These are phyloP conservation scores for Aspergillus sp. DNA, from an alignment of 2,329 filamentous ascomycete genomes.

Conservation along the genomic window DNA sequence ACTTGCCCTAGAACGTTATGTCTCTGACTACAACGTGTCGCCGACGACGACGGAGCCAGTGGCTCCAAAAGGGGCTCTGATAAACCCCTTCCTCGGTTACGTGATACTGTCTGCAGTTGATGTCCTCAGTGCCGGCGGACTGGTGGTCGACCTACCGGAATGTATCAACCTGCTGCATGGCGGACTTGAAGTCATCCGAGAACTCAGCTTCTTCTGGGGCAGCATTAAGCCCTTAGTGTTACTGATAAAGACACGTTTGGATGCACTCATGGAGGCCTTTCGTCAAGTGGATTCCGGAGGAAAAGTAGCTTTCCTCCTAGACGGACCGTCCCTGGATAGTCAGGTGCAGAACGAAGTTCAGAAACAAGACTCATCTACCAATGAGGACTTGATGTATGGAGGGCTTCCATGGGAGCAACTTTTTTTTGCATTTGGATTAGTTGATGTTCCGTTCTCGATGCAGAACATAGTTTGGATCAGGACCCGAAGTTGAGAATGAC, in stretches of 20 bases:
- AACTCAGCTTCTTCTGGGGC: conserved; percentile 61
- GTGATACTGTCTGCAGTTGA: conserved; percentile 65
- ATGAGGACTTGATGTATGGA: conserved; percentile 46
- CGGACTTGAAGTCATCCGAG: conserved; percentile 55
- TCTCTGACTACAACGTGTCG: conserved; percentile 23
- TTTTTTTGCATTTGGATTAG: conserved; percentile 33
- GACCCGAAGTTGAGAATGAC: conserved; percentile 11
- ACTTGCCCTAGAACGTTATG: conserved; percentile 23
- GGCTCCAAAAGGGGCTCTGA: conserved; percentile 42
- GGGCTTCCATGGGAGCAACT: conserved; percentile 28
- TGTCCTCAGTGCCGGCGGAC: conserved; percentile 62
- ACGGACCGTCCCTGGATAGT: conserved; percentile 39
- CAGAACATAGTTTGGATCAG: conserved; percentile 29
- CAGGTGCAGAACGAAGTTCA: conserved; percentile 31
- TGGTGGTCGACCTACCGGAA: conserved; percentile 51
- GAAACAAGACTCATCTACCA: conserved; percentile 19
- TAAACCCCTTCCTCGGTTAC: conserved; percentile 64
- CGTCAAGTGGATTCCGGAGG: conserved; percentile 32
- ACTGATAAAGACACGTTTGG: conserved; percentile 49
- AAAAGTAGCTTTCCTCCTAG: conserved; percentile 39
- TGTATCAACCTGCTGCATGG: conserved; percentile 56
- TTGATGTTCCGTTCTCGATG: conserved; percentile 24
- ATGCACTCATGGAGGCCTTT: conserved; percentile 42
- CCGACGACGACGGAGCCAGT: conserved; percentile 17
- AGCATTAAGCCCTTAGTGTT: conserved; percentile 54